Percentiles rank a stretch among this genome's conserved stretches.
These are phyloP conservation scores for Colletotrichum truncatum DNA, from an alignment of 2,329 filamentous ascomycete species.

Conservation along the genomic window DNA sequence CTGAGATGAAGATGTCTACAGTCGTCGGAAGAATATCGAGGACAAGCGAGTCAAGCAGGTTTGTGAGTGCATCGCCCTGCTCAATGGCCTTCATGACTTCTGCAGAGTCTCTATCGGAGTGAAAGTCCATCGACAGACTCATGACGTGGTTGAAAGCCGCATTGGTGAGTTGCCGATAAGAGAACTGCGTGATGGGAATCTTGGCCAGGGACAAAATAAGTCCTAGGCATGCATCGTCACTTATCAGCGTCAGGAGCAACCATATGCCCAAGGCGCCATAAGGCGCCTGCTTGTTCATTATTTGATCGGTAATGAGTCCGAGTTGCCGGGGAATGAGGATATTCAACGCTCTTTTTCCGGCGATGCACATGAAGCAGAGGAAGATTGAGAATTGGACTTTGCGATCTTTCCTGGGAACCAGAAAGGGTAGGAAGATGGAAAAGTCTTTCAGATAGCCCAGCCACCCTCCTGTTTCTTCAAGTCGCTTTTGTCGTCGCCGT, in stretches of 20 bases:
- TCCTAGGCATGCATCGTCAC: slow-evolving; percentile 10
- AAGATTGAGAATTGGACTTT: slow-evolving; percentile 41
- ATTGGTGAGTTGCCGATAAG: slow-evolving; percentile 64
- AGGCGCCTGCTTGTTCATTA: slow-evolving; percentile 33
- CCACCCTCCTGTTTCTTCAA: slow-evolving; percentile 42
- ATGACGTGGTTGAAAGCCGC: slow-evolving; percentile 75
- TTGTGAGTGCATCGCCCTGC: slow-evolving; percentile 68
- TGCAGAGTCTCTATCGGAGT: slow-evolving; percentile 71
- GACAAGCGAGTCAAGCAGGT: slow-evolving; percentile 66
- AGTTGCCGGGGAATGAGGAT: slow-evolving; percentile 43
- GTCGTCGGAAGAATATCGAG: slow-evolving; percentile 70
- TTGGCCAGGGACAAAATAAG: slow-evolving; percentile 38
- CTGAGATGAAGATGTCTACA: slow-evolving; percentile 68
- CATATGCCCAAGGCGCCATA: slow-evolving; percentile 6
- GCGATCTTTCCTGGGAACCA: slow-evolving; percentile 40
- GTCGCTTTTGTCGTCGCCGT: slow-evolving; percentile 35
- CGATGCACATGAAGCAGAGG: slow-evolving; percentile 35
- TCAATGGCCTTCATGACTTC: slow-evolving; percentile 72
- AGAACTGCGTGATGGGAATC: slow-evolving; percentile 46
- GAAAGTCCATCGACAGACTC: slow-evolving; percentile 75
- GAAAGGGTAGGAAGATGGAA: slow-evolving; percentile 39
- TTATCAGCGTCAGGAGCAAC: slow-evolving; percentile 3
- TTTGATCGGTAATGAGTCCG: slow-evolving; percentile 40
- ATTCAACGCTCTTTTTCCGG: slow-evolving; percentile 37
- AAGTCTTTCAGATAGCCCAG: slow-evolving; percentile 41